phyloP scores from a whole-genome alignment of 805 yeast genomes.

The Komagataella populi region DNA sequence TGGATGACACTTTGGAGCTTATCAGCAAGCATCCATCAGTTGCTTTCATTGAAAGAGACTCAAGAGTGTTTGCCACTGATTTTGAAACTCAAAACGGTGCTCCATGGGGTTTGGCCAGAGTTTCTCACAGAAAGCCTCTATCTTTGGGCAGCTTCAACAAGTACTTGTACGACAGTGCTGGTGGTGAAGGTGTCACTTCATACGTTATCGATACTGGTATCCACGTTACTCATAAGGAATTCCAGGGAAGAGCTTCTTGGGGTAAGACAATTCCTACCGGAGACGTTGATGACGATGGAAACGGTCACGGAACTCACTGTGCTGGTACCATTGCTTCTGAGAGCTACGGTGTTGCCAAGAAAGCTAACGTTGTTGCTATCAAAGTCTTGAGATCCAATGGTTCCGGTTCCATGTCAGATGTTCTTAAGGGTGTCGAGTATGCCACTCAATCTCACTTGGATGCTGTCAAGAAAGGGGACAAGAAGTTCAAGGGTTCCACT shows the following conservation, averaged over 20 bases:
- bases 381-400: slow-evolving; percentile 77
- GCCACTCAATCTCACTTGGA: slow-evolving; percentile 56
- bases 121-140: slow-evolving; percentile 67
- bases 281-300: slow-evolving; percentile 64
- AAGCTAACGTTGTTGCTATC: slow-evolving; percentile 67
- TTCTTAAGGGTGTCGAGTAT: slow-evolving; percentile 72
- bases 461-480: slow-evolving; percentile 28
- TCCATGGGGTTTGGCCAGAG: slow-evolving; percentile 91
- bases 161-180: slow-evolving; percentile 58
- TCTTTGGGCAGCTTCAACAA: slow-evolving; percentile 59
- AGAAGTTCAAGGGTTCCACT: slow-evolving; percentile 72
- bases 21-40: slow-evolving; percentile 45
- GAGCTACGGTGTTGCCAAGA: slow-evolving; percentile 74
- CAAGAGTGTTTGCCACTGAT: slow-evolving; percentile 50
- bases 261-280: slow-evolving; percentile 70
- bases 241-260: slow-evolving; percentile 77
- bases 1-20: slow-evolving; percentile 58
- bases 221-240: slow-evolving; percentile 60
- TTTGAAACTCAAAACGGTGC: slow-evolving; percentile 67
- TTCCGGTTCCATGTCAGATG: slow-evolving; percentile 74
- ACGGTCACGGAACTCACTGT: slow-evolving; percentile 94
- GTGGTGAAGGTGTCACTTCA: slow-evolving; percentile 76
- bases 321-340: slow-evolving; percentile 89
- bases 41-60: slow-evolving; percentile 57
- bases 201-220: slow-evolving; percentile 89